Percentiles rank a stretch among this genome's conserved stretches.
phyloP scores from a whole-genome alignment of 768 basidiomycete genomes.

The Auricularia sp. region DNA sequence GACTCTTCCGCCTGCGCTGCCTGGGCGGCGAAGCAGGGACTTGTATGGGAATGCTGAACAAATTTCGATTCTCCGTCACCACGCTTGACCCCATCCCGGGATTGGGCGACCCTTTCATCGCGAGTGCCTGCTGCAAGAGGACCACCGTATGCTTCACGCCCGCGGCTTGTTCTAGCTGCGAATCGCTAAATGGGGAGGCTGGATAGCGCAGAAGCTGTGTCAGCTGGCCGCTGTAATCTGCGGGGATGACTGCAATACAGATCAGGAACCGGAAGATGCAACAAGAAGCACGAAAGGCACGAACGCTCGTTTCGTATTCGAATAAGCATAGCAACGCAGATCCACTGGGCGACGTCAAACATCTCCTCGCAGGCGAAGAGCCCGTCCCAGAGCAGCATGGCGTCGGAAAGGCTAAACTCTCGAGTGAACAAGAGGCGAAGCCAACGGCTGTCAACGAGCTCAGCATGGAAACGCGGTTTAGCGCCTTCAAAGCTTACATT shows the following conservation, averaged over 20 bases:
- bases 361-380: slow-evolving; percentile 81
- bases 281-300: slow-evolving; percentile 19
- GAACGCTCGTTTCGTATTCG: slow-evolving; percentile 82
- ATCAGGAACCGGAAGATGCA: slow-evolving; percentile 10
- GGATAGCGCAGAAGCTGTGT: slow-evolving; percentile 85
- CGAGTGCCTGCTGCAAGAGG: slow-evolving; percentile 75
- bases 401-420: slow-evolving; percentile 72
- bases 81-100: slow-evolving; percentile 69
- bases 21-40: slow-evolving; percentile 39
- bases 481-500: slow-evolving; percentile 47
- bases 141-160: slow-evolving; percentile 45
- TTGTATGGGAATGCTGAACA: slow-evolving; percentile 64
- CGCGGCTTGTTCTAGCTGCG: slow-evolving; percentile 15
- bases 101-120: slow-evolving; percentile 63
- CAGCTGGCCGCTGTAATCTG: slow-evolving; percentile 80
- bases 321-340: slow-evolving; percentile 91
- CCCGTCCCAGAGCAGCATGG: slow-evolving; percentile 92
- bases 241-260: slow-evolving; percentile 55
- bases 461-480: background rate
- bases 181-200: slow-evolving; percentile 28
- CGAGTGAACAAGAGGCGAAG: slow-evolving; percentile 86
- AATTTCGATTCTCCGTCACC: slow-evolving; percentile 70
- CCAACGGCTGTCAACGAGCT: slow-evolving; percentile 60
- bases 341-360: slow-evolving; percentile 69
- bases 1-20: slow-evolving; percentile 17